A percentile compares a stretch with the other conserved stretches of the same genome.
Evolutionary conservation across 352 stramenopile genomes (phyloP).

Genomic region (Thalassiosira oceanica): DNA sequence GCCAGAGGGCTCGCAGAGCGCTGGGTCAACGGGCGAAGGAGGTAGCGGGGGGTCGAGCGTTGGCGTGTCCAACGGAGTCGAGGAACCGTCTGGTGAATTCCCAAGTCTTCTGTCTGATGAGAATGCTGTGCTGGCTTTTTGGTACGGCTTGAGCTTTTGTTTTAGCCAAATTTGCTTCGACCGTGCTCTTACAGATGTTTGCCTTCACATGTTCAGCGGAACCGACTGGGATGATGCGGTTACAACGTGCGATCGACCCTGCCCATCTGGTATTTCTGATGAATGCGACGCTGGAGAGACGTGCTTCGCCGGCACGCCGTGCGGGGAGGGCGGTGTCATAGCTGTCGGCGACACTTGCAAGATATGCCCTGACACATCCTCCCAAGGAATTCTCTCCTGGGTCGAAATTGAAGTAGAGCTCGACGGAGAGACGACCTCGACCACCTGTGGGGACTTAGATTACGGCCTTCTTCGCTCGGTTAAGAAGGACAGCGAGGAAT

Average conservation of each 20-base stretch:
- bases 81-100: neutral
- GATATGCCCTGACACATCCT: constrained; percentile 52
- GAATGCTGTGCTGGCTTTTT: constrained; percentile 27
- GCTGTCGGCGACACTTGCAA: constrained; percentile 44
- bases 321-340: constrained; percentile 41
- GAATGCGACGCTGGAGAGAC: constrained; percentile 70
- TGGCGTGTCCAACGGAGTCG: neutral
- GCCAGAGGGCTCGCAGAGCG: constrained; percentile 16
- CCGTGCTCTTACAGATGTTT: too few relatives aligned
- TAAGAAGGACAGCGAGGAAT: constrained; percentile 41
- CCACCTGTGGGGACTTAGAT: constrained; percentile 41
- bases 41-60: neutral
- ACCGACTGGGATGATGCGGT: constrained; percentile 73
- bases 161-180: too few relatives aligned
- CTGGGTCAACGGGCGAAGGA: constrained; percentile 5
- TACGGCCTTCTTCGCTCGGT: constrained; percentile 40
- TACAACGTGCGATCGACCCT: constrained; percentile 60
- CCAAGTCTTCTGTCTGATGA: constrained; percentile 35
- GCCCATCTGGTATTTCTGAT: constrained; percentile 55
- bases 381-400: constrained; percentile 48
- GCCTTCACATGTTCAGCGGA: too few relatives aligned
- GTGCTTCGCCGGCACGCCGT: constrained; percentile 76
- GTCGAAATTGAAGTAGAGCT: constrained; percentile 53
- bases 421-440: constrained; percentile 32
- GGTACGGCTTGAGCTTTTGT: too few relatives aligned